Evolutionary conservation across 345 rosid species (phyloP).

Genomic region (Populus davidiana): DNA sequence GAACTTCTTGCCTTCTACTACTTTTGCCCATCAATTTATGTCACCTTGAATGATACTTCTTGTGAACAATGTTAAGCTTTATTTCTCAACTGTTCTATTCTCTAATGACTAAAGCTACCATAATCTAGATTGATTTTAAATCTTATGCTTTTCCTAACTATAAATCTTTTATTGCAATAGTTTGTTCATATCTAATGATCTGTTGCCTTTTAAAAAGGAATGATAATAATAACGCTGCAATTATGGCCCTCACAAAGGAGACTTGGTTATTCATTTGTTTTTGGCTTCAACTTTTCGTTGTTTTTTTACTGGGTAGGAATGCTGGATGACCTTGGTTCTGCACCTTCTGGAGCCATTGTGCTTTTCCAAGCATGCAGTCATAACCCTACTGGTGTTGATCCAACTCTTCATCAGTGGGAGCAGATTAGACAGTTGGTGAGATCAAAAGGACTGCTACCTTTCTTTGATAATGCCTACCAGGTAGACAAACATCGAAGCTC

Average conservation of each 20-base stretch:
- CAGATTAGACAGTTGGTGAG: constrained; percentile 47
- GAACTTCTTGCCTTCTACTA: not conserved
- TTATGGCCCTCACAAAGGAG: not conserved
- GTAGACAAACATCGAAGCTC: constrained; percentile 17
- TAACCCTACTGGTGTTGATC: constrained; percentile 57
- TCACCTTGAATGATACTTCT: not conserved
- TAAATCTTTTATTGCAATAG: not conserved
- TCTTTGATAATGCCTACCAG: constrained; percentile 58
- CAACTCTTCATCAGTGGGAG: constrained; percentile 49
- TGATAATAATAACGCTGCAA: not conserved
- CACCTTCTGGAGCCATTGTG: constrained; percentile 45
- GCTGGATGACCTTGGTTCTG: constrained; percentile 47
- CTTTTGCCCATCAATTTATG: not conserved
- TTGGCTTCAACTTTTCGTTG: not conserved
- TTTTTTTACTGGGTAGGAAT: constrained; percentile 28
- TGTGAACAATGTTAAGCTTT: not conserved
- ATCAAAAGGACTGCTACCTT: constrained; percentile 39
- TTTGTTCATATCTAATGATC: not conserved
- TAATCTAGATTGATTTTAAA: not conserved
- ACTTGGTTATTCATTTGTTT: not conserved
- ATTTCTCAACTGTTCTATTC: not conserved
- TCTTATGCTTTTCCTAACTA: not conserved
- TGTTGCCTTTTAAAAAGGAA: not conserved
- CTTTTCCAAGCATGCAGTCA: constrained; percentile 53
- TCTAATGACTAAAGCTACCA: not conserved